Conservation (phyloP, 495 filamentous ascomycete genomes). For the Rhizodiscina lignyota region DNA sequence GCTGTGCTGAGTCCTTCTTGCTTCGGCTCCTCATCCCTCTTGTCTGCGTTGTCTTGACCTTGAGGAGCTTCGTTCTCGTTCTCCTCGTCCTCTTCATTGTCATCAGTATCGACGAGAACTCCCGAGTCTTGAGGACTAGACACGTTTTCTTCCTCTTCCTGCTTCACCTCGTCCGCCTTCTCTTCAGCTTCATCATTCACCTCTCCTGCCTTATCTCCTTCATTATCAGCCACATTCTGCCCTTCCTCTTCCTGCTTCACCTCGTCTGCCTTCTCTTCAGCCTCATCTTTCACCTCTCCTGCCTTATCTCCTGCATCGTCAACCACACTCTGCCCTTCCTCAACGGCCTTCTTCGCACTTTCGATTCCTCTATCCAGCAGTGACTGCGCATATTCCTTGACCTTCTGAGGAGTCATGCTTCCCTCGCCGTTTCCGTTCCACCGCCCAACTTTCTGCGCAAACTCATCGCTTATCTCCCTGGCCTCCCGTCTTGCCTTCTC, state of each 20-base stretch:
- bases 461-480: not conserved
- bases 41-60: not conserved
- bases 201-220: not conserved
- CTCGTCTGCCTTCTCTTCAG: not conserved
- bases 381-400: too few species aligned
- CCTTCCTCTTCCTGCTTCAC: not conserved
- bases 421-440: too few species aligned
- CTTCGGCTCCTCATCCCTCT: not conserved
- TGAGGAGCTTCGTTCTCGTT: not conserved
- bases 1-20: not conserved
- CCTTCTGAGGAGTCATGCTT: too few species aligned
- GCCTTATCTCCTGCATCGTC: not conserved
- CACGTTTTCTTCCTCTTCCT: not conserved
- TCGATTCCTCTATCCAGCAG: too few species aligned
- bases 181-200: not conserved
- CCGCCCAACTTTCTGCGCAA: not conserved
- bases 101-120: not conserved
- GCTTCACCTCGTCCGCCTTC: not conserved
- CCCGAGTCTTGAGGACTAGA: not conserved
- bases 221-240: not conserved
- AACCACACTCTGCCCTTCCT: not conserved
- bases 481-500: not conserved
- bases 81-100: not conserved
- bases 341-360: not conserved
- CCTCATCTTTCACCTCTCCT: not conserved